Base-by-base conservation (phyloP, 2,329 filamentous ascomycete genomes). In the Phyllosticta capitalensis region DNA sequence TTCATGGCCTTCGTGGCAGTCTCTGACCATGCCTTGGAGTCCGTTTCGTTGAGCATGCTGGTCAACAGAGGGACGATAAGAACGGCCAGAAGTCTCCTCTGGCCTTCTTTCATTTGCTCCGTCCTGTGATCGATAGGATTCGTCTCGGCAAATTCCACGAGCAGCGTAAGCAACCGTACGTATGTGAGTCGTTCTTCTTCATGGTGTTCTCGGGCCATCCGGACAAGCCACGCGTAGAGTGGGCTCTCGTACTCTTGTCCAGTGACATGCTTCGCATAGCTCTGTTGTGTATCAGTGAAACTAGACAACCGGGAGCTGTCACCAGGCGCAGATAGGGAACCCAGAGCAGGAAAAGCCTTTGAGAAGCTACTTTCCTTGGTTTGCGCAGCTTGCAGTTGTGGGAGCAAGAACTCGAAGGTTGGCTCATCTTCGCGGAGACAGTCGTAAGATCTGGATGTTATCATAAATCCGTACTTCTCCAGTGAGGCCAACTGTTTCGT, bases 1-100 rank as follows among this genome's bases (percentile, higher is more conserved):
- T 83, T 81, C 7, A 92, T 89, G 1, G 88, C 85, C 63, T 83
- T 83, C 5, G 52, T 54, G n/a, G 56, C 48, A 21, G 38, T 52
- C 33, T 59, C 56, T 17, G 55, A 71, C 65, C n/a, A 71, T 66
- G 52, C 53, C 5, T 48, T 50, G 4, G 59, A 10, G 2, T 55
- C 45, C 63, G 49, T 53, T 20, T 74, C 73, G 55, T 76, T 72
- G 5, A 79, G 73, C 65, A 80, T 76, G 58, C 74, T 74, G n/a
- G 78, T 74, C n/a, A 78, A 69, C 4, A 79, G 65, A 1, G 78
- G 78, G 9, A 79, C 71, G 14, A 78, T 71, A 26, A 79, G 66
- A 45, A 78, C 70, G 1, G 74, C 72, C 20, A 79, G 70, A 54
- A 77, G 72, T 26, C 74, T 67, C 54, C 74, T 69, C 26, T 66